These are phyloP conservation scores for Pichia inconspicua DNA, from an alignment of 1,139 yeast species.

Conservation along the genomic window DNA sequence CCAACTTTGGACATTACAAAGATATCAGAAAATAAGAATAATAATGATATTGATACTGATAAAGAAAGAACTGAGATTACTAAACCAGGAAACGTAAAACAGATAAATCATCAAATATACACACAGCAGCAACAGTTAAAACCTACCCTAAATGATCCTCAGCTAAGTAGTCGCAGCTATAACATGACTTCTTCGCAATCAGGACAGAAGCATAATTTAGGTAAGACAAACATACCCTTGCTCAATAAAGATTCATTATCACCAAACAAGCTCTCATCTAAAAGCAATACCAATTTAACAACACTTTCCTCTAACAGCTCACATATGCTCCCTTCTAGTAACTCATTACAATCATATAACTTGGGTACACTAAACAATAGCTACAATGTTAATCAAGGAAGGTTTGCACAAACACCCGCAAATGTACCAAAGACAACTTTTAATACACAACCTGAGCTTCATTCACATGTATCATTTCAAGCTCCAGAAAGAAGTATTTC, in stretches of 20 bases:
- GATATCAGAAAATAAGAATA: background rate
- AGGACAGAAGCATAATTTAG: background rate
- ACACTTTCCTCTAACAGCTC: background rate
- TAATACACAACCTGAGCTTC: background rate
- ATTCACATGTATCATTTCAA: constrained; percentile 5
- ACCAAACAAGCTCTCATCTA: background rate
- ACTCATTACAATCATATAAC: background rate
- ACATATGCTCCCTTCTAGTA: background rate
- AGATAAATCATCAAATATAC: constrained; percentile 1
- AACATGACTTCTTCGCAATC: background rate
- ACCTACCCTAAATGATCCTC: background rate
- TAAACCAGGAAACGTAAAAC: background rate
- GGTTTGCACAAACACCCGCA: background rate
- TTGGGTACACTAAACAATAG: background rate
- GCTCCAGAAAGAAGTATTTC: constrained; percentile 23
- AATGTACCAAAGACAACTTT: background rate
- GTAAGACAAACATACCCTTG: background rate
- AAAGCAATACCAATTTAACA: background rate
- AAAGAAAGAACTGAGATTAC: background rate
- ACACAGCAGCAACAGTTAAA: background rate
- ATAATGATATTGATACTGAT: no score
- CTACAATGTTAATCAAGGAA: background rate
- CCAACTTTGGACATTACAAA: background rate
- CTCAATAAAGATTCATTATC: background rate
- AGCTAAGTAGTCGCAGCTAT: background rate